These are phyloP conservation scores for Trichosporon faecale DNA, from an alignment of 1,284 basidiomycete species.

Conservation along the genomic window DNA sequence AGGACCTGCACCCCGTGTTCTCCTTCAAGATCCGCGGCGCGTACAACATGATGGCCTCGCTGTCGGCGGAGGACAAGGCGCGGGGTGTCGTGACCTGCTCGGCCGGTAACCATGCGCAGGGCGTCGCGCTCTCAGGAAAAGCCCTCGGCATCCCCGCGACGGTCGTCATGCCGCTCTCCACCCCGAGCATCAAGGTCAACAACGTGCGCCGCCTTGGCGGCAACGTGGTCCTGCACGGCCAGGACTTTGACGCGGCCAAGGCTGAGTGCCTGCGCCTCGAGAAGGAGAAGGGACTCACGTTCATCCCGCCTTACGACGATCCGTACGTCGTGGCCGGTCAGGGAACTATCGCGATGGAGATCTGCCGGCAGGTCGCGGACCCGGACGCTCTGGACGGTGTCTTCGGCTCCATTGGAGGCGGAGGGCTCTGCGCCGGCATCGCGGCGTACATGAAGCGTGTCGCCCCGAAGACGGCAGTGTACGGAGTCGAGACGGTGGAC, in stretches of 20 bases:
- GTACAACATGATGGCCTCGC: slow-evolving; percentile 96
- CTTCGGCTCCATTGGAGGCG: slow-evolving; percentile 89
- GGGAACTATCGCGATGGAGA: slow-evolving; percentile 92
- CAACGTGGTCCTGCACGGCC: slow-evolving; percentile 86
- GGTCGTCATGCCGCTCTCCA: slow-evolving; percentile 96
- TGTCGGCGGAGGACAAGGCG: slow-evolving; percentile 85
- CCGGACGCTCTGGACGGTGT: slow-evolving; percentile 76
- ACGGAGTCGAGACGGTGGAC: slow-evolving; percentile 93
- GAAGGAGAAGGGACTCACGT: slow-evolving; percentile 69
- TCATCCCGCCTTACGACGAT: slow-evolving; percentile 97
- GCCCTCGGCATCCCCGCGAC: slow-evolving; percentile 88
- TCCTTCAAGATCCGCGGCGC: slow-evolving; percentile 98
- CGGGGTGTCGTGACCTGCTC: slow-evolving; percentile 98
- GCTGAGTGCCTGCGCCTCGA: slow-evolving; percentile 86
- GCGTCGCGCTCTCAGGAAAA: slow-evolving; percentile 88
- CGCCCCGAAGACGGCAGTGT: slow-evolving; percentile 77
- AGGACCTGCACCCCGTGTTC: slow-evolving; percentile 97
- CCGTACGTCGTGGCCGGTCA: slow-evolving; percentile 96
- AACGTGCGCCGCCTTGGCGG: slow-evolving; percentile 92
- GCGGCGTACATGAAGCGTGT: slow-evolving; percentile 91
- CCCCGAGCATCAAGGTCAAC: slow-evolving; percentile 92
- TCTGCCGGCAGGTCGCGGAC: slow-evolving; percentile 77
- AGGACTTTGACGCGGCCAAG: slow-evolving; percentile 96
- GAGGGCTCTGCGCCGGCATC: slow-evolving; percentile 85
- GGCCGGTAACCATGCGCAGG: slow-evolving; percentile 98